Evolutionary conservation across 1,139 yeast genomes (phyloP).

Genomic region (Yamadazyma atlantica): DNA sequence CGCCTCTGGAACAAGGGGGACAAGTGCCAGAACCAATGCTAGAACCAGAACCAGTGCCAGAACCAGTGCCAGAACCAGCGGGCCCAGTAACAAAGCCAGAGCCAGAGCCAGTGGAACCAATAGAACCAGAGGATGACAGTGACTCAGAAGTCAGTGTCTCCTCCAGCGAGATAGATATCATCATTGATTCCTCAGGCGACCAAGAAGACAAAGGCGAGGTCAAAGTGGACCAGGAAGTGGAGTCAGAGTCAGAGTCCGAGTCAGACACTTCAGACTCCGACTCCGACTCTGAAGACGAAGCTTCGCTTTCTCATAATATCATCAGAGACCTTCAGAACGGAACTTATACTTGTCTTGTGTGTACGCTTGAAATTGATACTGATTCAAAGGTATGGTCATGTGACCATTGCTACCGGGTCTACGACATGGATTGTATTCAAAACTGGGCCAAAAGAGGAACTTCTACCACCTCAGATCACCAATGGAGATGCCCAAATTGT

Average conservation of each 20-base stretch:
- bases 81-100: too few relatives aligned
- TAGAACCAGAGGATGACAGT: too few relatives aligned
- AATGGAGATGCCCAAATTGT: conserved; percentile 92
- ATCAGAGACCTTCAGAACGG: conserved; percentile 63
- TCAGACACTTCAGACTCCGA: conserved; percentile 12
- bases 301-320: conserved; percentile 39
- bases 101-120: background rate
- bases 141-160: conserved; percentile 1
- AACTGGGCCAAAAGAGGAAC: conserved; percentile 84
- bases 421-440: conserved; percentile 74
- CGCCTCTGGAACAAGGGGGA: background rate
- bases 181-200: conserved; percentile 1
- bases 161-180: conserved; percentile 1
- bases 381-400: conserved; percentile 75
- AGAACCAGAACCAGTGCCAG: background rate
- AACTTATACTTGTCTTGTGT: conserved; percentile 73
- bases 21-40: background rate
- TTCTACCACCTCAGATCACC: conserved; percentile 48
- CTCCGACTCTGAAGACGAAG: conserved; percentile 15
- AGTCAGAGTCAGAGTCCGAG: conserved; percentile 8
- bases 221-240: too few relatives aligned
- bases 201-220: too few relatives aligned
- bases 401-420: conserved; percentile 68
- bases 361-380: conserved; percentile 79
- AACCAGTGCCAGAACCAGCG: background rate